Percentiles rank a stretch among this genome's conserved stretches.
Conservation (phyloP, 2,329 filamentous ascomycete genomes). For the Colletotrichum tabaci region DNA sequence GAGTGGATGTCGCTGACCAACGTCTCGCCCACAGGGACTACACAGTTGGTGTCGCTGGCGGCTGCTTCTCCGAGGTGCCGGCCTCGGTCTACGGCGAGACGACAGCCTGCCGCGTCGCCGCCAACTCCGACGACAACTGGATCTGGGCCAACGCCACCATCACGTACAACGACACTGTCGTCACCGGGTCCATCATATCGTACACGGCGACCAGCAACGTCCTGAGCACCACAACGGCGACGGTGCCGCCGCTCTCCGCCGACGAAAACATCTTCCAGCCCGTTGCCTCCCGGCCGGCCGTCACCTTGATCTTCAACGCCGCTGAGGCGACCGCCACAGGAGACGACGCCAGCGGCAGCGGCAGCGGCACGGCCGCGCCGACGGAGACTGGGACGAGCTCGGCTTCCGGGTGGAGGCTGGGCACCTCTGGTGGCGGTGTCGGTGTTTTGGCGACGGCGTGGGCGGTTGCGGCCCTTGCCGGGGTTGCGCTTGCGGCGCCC, state of each 20-base stretch:
- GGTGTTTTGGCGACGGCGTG: constrained; percentile 15
- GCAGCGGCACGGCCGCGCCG: not conserved
- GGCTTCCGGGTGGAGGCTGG: constrained; percentile 5
- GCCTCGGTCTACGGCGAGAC: constrained; percentile 11
- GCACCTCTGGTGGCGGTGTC: not conserved
- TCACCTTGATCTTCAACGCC: constrained; percentile 12
- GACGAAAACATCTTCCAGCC: not conserved
- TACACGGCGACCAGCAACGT: not conserved
- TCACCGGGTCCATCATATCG: not conserved
- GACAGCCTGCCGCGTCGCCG: not conserved
- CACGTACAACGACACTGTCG: constrained; percentile 23
- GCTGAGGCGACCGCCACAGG: not conserved
- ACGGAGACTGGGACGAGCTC: constrained; percentile 3
- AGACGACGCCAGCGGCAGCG: not conserved
- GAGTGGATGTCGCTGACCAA: not conserved
- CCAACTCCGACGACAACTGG: not conserved
- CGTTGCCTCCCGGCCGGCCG: not conserved
- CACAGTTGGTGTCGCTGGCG: constrained; percentile 2
- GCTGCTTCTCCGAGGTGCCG: constrained; percentile 13
- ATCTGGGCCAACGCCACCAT: constrained; percentile 1
- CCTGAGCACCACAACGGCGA: not conserved
- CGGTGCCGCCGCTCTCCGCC: not conserved
- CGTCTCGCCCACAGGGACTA: not conserved
- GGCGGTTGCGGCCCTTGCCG: constrained; percentile 14
- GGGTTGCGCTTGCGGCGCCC: constrained; percentile 12